phyloP scores from a whole-genome alignment of 805 yeast genomes.

The Metschnikowia henanensis region DNA sequence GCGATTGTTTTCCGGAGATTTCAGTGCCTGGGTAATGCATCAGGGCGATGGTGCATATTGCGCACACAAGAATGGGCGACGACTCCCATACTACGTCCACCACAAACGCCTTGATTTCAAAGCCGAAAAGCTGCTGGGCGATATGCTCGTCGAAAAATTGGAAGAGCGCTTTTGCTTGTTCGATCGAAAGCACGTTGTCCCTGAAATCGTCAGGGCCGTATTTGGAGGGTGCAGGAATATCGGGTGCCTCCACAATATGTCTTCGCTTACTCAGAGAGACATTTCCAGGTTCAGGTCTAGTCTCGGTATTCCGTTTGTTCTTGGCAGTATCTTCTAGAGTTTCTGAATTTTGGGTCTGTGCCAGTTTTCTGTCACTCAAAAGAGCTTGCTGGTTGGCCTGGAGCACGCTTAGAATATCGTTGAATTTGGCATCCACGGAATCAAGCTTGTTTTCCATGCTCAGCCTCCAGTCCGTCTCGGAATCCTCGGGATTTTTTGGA shows the following conservation, averaged over 20 bases:
- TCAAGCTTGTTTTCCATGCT: slow-evolving; percentile 36
- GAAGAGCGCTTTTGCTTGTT: slow-evolving; percentile 50
- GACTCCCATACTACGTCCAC: slow-evolving; percentile 51
- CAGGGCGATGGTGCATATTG: slow-evolving; percentile 62
- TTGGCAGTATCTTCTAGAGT: no score
- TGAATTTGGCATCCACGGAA: slow-evolving; percentile 38
- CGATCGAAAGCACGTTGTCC: slow-evolving; percentile 33
- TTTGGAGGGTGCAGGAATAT: slow-evolving; percentile 1
- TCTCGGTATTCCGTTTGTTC: no score
- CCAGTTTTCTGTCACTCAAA: not conserved
- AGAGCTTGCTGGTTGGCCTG: slow-evolving; percentile 32
- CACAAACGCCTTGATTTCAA: slow-evolving; percentile 50
- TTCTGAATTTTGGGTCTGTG: no score
- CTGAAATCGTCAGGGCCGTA: slow-evolving; percentile 28
- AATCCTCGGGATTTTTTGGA: not conserved
- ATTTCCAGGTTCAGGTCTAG: not conserved
- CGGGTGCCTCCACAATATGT: not conserved
- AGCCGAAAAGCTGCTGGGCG: slow-evolving; percentile 66
- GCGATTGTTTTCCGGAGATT: slow-evolving; percentile 28
- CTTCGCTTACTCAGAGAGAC: not conserved
- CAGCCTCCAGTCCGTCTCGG: slow-evolving; percentile 31
- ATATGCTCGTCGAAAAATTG: slow-evolving; percentile 53
- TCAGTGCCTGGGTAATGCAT: slow-evolving; percentile 51
- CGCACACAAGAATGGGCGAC: slow-evolving; percentile 58
- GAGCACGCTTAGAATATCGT: slow-evolving; percentile 34